Percentiles rank a stretch among this genome's conserved stretches.
Conservation (phyloP, 2,329 filamentous ascomycete species). For the Cytospora mali region DNA sequence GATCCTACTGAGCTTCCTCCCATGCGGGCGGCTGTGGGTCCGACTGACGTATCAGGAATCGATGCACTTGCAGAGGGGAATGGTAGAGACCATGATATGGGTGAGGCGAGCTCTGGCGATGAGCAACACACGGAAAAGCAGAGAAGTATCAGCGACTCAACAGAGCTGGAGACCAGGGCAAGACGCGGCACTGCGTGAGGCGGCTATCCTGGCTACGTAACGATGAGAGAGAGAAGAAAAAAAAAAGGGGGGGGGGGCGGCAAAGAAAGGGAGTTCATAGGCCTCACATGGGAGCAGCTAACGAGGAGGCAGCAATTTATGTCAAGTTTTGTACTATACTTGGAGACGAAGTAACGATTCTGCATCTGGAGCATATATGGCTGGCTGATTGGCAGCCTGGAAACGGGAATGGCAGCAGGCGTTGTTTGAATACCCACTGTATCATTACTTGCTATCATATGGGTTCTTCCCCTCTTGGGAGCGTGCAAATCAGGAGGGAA, state of each 20-base stretch:
- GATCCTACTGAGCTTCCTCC: slow-evolving; percentile 3
- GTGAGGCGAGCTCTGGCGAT: slow-evolving; percentile 63
- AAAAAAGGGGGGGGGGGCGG: not conserved
- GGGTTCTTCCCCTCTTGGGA: slow-evolving; percentile 1
- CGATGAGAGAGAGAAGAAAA: too few relatives aligned
- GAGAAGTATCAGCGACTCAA: slow-evolving; percentile 50
- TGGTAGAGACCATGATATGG: slow-evolving; percentile 28
- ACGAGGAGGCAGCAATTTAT: not conserved
- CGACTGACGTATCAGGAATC: not conserved
- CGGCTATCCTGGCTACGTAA: not conserved
- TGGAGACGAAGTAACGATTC: slow-evolving; percentile 18
- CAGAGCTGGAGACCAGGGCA: slow-evolving; percentile 35
- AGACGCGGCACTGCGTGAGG: slow-evolving; percentile 16
- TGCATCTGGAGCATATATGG: slow-evolving; percentile 26
- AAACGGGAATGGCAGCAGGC: slow-evolving; percentile 22
- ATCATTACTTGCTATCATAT: slow-evolving; percentile 11
- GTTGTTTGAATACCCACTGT: slow-evolving; percentile 28
- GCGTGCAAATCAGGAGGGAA: slow-evolving; percentile 3
- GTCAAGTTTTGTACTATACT: slow-evolving; percentile 23
- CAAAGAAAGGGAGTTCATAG: not conserved
- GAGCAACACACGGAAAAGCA: slow-evolving; percentile 60
- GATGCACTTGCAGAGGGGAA: slow-evolving; percentile 25
- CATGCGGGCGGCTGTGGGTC: slow-evolving; percentile 22
- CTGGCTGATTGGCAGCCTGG: slow-evolving; percentile 16
- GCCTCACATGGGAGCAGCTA: not conserved